Base-by-base conservation (phyloP, 1,284 basidiomycete species). In the Tilletia caries region DNA sequence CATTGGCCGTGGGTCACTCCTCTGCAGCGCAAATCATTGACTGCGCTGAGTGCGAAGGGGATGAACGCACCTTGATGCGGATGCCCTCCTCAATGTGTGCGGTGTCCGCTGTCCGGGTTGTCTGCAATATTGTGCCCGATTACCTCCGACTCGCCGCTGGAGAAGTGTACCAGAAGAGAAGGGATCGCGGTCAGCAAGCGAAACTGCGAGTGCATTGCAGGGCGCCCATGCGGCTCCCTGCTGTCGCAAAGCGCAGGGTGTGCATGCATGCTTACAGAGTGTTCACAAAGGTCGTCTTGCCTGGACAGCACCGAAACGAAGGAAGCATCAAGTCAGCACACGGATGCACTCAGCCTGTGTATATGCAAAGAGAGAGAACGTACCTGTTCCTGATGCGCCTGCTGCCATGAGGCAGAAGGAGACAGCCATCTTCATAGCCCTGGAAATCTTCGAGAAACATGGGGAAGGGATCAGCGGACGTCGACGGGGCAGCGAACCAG, bases 1-100 rank as follows among this genome's bases (percentile, higher is more conserved):
- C 58, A 62, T n/a, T n/a, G n/a, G 37, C 37, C 10, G 37, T 41
- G 15, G 37, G 10, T 10, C 15, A 29, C 20, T 20, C 66, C 41
- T 32, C 44, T n/a, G n/a, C n/a, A 29, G 37, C 65, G 18, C 48
- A n/a, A 23, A 50, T 25, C 20, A 13, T 48, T n/a, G 27, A 13
- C 23, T n/a, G n/a, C n/a, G 15, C 37, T 41, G 37, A 41, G 37
- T 41, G 4, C n/a, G n/a, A n/a, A n/a, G n/a, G n/a, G n/a, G n/a
- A n/a, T 12, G 13, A 20, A 87, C 92, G 76, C 75, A 93, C 92
- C 86, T 97, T 97, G 86, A 98, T 98, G 84, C 89, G 90, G 83
- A 98, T 95, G 71, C 92, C 92, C 81, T 93, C 91, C 84, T 98
- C 95, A 69, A 94, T 87, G 84, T 97, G 93, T 20, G 95, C 95